Evolutionary conservation across 306 rosid genomes (phyloP), one percentile per base, ranked within the genome.

Genomic region (Quercus robur): DNA sequence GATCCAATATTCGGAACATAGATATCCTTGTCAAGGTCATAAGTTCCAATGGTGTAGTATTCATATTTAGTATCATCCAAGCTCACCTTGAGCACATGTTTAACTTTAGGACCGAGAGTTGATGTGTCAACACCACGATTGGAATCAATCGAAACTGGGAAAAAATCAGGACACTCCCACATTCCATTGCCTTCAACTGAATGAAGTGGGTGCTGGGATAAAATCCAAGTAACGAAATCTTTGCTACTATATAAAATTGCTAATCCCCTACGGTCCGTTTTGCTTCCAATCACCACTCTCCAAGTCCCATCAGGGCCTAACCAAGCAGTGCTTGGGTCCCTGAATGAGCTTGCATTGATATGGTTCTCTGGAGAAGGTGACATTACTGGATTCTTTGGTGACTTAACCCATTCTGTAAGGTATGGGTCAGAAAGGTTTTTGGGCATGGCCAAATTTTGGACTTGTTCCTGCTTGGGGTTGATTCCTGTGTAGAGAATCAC

Each of bases 101-200:
- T 91, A 54, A 89, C 88, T 56, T 31, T 6, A 18, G 55, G 71
- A 15, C 85, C 87, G 61, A 11, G 62, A 66, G 30, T 49, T 0
- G 89, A 90, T 1, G 95, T 82, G 44, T 90, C 91, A 35, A 94
- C 21, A 12, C 98, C 98, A 18, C 23, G 31, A 4, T n/a, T 46
- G 6, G 83, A 15, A 1, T 73, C 56, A 1, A 63, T 80, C 2
- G 78, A 11, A 6, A 92, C 97, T 0, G 98, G 98, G 59, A n/a
- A 94, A 44, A 94, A 94, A 83, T 94, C 98, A 0, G 98, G 97
- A 23, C 98, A 94, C 33, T 94, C 98, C 98, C 97, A 94, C 97
- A 94, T 92, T 76, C 97, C 96, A 15, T 88, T 86, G 5, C 77
- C 80, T 23, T 83, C 5, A 0, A 85, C 88, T 5, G 95, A 90